Evolutionary conservation across 148 eudicot species (phyloP).

Genomic region (Rhododendron griersonianum): DNA sequence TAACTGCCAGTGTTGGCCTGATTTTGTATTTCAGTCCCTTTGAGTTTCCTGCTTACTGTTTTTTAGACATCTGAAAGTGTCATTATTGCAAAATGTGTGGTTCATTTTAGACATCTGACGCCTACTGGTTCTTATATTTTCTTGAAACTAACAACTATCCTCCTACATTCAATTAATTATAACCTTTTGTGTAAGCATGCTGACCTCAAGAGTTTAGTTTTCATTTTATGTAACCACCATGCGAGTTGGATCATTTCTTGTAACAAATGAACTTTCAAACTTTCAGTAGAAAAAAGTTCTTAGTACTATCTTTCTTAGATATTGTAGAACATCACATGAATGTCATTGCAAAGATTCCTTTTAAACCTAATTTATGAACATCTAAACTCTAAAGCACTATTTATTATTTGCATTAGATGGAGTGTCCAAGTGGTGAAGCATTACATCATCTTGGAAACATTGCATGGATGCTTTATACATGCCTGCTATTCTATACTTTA

Average conservation of each 20-base stretch:
- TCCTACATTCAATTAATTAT: background rate
- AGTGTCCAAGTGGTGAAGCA: background rate
- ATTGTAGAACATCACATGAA: background rate
- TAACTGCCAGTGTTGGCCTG: background rate
- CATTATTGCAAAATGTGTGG: background rate
- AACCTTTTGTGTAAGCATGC: background rate
- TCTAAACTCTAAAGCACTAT: background rate
- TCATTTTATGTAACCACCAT: background rate
- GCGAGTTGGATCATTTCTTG: background rate
- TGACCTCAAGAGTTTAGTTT: background rate
- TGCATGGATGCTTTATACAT: background rate
- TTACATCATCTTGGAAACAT: background rate
- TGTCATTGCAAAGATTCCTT: background rate
- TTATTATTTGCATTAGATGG: background rate
- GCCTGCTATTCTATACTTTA: slow-evolving; percentile 8
- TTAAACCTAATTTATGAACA: background rate
- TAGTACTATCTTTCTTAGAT: background rate
- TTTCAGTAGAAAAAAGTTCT: background rate
- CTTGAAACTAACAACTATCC: background rate
- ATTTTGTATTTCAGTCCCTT: background rate
- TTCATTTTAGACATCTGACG: background rate
- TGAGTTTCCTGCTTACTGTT: background rate
- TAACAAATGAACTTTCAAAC: background rate
- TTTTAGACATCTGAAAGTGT: background rate
- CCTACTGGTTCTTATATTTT: background rate